These are phyloP conservation scores for Zangia roseola DNA, from an alignment of 768 basidiomycete species.

Conservation along the genomic window DNA sequence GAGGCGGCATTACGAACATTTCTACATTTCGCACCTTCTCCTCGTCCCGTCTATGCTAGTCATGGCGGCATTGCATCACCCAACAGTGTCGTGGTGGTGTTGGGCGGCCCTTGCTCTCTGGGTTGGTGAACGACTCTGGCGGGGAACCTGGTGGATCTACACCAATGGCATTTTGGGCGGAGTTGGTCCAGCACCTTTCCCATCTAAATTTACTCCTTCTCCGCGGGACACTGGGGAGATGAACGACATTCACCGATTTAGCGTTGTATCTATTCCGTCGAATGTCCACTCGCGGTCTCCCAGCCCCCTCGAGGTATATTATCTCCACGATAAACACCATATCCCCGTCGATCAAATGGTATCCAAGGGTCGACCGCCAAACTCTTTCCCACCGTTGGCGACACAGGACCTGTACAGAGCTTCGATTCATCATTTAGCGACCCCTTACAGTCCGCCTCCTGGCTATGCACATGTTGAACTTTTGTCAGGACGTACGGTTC, in stretches of 20 bases:
- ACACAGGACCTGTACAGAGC: neutral
- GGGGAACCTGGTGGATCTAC: constrained; percentile 54
- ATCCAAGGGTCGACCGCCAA: neutral
- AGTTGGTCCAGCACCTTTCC: neutral
- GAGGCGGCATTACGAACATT: constrained; percentile 55
- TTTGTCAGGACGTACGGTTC: constrained; percentile 66
- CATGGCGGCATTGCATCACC: constrained; percentile 65
- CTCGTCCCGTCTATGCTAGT: constrained; percentile 63
- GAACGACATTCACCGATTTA: constrained; percentile 10
- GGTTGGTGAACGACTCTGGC: constrained; percentile 59
- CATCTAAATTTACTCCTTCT: neutral
- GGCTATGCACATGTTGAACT: constrained; percentile 71
- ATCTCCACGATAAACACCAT: constrained; percentile 10
- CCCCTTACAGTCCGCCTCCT: constrained; percentile 49
- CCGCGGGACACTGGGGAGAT: constrained; percentile 27
- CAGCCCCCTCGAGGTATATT: constrained; percentile 27
- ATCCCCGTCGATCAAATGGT: neutral
- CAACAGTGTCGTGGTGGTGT: constrained; percentile 66
- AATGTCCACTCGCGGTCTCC: constrained; percentile 4
- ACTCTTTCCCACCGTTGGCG: neutral
- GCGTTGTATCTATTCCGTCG: constrained; percentile 1
- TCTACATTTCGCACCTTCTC: constrained; percentile 64
- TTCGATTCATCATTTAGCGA: neutral
- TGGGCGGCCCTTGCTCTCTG: constrained; percentile 61
- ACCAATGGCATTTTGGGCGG: constrained; percentile 53